Evolutionary conservation across 768 basidiomycete genomes (phyloP), one percentile per base, ranked within the genome.

Genomic region (Tylopilus rubrobrunneus): DNA sequence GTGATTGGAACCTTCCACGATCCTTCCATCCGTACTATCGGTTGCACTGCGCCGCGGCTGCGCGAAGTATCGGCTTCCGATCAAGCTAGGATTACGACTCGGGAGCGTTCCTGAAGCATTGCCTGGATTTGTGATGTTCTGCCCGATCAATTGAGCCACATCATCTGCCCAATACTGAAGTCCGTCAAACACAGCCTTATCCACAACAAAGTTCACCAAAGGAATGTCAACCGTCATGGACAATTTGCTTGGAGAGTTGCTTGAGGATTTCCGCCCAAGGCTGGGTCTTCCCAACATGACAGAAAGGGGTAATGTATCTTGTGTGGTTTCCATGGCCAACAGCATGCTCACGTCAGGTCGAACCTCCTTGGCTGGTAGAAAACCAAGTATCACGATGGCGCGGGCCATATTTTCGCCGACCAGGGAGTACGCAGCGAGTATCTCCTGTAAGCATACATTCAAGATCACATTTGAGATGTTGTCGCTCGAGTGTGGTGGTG

Each of bases 141-240:
- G 76, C 48, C 88, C 87, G 4, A 86, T 61, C 48, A 87, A 78
- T 62, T 89, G 91, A n/a, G 84, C 73, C 27, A 85, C 66, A 64
- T 98, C 94, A 64, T 99, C 97, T 7, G 85, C 86, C 78, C 88
- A 91, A 62, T 86, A 87, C 67, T 98, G 93, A 17, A 98, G 67
- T 12, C 82, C 81, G 64, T 98, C 92, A 8, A 94, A 69, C 2
- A 74, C 56, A 6, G 71, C 63, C 67, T 98, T 96, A 10, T 81
- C 76, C 45, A 92, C 60, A 37, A 80, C 72, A 11, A 78, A 67
- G 60, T 81, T 72, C n/a, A 88, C 68, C 5, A 85, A 84, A 14
- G 92, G 91, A 14, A 95, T 67, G 40, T 74, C 64, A 10, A 74
- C 55, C 5, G 63, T 58, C 19, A 70, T 27, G 12, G 56, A 58